Base-by-base conservation (phyloP, 352 stramenopile species). In the Phytophthora rubi region DNA sequence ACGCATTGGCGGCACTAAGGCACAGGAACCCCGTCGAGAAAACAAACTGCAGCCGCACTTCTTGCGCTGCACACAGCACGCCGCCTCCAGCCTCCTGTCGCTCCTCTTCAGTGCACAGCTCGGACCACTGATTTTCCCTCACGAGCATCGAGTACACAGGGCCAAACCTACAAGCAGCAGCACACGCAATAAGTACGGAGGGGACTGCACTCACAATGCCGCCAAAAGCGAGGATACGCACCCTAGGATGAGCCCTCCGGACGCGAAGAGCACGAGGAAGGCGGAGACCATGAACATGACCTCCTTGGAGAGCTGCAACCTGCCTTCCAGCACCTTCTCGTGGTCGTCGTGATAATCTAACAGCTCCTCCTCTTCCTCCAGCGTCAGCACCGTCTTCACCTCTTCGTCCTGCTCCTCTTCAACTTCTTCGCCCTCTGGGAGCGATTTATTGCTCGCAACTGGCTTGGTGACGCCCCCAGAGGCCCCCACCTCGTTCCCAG, bases 1-100 rank as follows among this genome's bases (percentile, higher is more conserved):
- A 82, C 12, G 85, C 88, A 51, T 95, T 95, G 16, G 88, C 86
- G 3, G 83, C 86, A 59, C 88, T 95, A 13, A 95, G 77, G 62
- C 86, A 91, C 35, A 95, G 71, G 37, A 95, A 95, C 1, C 77
- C 81, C 8, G 87, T 94, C 2, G 83, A 90, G 57, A 92, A 95
- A 10, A 92, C 81, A 55, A 89, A 91, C 71, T 95, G 87, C 39
- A 95, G 78, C 4, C 69, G 76, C 39, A 94, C 73, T 64, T 94
- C 87, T 51, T 94, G 87, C 12, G 73, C 72, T 10, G 87, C 73
- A 26, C 87, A 94, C 10, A 81, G 55, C 0, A 74, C 57, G 16
- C 62, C 57, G 13, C 12, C 16, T 0, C 37, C 30, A 18, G 39
- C 35, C 9, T 44, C 35, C 32, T 33, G n/a, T 18, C 26, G 48